phyloP scores from a whole-genome alignment of 176 grass and related monocot species.

The Lolium perenne region DNA sequence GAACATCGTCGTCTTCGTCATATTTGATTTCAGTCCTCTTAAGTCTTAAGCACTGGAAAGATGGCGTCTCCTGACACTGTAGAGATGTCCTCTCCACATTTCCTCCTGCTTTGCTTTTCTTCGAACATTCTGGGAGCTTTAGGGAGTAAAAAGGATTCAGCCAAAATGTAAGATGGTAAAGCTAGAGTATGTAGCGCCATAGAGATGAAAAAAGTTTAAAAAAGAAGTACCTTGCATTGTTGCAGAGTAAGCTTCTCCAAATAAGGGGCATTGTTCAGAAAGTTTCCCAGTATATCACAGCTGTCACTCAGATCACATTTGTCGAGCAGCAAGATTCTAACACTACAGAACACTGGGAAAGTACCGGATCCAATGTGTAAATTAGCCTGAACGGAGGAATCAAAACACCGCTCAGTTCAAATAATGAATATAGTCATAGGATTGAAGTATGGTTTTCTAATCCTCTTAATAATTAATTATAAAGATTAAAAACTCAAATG shows the following conservation, averaged over 20 bases:
- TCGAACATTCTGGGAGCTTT: background rate
- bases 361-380: background rate
- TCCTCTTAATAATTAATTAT: background rate
- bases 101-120: background rate
- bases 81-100: background rate
- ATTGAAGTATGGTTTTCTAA: background rate
- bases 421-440: background rate
- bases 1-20: background rate
- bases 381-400: background rate
- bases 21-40: background rate
- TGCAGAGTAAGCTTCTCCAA: background rate
- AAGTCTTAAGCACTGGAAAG: background rate
- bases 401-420: background rate
- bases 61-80: background rate
- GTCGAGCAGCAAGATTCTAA: background rate
- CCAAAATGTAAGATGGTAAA: background rate
- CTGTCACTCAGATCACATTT: background rate
- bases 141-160: background rate
- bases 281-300: background rate
- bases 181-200: background rate
- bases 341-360: background rate
- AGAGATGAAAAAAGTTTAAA: background rate
- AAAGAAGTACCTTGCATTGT: background rate
- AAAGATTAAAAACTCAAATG: background rate
- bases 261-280: background rate